Conservation (phyloP, 1,139 yeast species). For the Candida frijolesensis region DNA sequence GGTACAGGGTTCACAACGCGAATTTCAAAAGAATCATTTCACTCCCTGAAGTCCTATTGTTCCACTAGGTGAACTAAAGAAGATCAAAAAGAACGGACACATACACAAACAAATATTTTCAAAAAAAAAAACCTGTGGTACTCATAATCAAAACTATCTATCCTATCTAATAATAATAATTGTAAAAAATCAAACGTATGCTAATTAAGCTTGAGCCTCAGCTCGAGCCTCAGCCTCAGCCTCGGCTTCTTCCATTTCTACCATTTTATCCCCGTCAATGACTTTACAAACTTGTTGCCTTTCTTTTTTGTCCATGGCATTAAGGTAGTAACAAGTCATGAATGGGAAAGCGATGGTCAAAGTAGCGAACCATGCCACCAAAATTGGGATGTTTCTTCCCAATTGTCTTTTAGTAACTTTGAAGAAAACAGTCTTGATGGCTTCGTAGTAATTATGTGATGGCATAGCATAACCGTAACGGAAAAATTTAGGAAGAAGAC, state of each 20-base stretch:
- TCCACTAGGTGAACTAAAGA: too few relatives aligned
- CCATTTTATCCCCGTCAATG: background rate
- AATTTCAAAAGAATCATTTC: too few relatives aligned
- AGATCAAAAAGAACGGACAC: too few relatives aligned
- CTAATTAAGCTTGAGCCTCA: background rate
- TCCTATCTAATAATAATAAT: too few relatives aligned
- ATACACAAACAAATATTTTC: too few relatives aligned
- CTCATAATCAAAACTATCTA: too few relatives aligned
- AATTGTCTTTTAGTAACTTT: constrained; percentile 37
- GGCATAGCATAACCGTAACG: constrained; percentile 45
- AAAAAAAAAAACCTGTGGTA: too few relatives aligned
- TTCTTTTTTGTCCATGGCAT: constrained; percentile 26
- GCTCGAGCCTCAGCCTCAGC: background rate
- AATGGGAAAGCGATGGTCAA: constrained; percentile 43
- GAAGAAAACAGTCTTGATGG: constrained; percentile 39
- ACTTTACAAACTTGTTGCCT: background rate
- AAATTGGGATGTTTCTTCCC: constrained; percentile 40
- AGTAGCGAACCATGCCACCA: constrained; percentile 35
- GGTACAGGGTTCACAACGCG: too few relatives aligned
- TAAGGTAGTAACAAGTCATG: constrained; percentile 31
- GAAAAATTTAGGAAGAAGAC: constrained; percentile 34
- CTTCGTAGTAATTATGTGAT: constrained; percentile 39
- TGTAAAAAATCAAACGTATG: background rate
- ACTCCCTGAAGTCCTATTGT: too few relatives aligned
- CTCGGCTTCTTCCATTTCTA: background rate